phyloP scores from a whole-genome alignment of 2,329 filamentous ascomycete species.

The Talaromyces marneffei region DNA sequence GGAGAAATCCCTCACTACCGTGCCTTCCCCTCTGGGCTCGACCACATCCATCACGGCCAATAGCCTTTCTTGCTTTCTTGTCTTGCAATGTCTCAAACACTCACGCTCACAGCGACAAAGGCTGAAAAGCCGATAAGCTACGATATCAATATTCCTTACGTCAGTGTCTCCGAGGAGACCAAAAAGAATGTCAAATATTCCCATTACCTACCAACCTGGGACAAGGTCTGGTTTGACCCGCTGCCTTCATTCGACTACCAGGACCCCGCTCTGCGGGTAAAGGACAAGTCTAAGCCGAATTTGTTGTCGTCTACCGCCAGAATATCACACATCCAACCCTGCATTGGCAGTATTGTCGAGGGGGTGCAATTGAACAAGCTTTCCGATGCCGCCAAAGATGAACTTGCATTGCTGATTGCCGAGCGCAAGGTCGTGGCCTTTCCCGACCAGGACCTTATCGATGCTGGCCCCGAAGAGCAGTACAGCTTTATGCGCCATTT shows the following conservation, averaged over 20 bases:
- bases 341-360: slow-evolving; percentile 37
- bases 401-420: slow-evolving; percentile 60
- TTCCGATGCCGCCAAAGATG: slow-evolving; percentile 44
- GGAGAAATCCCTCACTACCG: slow-evolving; percentile 6
- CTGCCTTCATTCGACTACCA: slow-evolving; percentile 41
- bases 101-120: slow-evolving; percentile 14
- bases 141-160: slow-evolving; percentile 48
- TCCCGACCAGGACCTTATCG: slow-evolving; percentile 47
- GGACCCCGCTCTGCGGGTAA: slow-evolving; percentile 44
- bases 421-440: slow-evolving; percentile 55
- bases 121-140: slow-evolving; percentile 37
- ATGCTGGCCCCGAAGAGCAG: slow-evolving; percentile 39
- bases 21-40: slow-evolving; percentile 6
- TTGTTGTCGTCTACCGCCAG: slow-evolving; percentile 28
- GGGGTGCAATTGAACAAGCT: slow-evolving; percentile 46
- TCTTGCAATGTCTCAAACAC: slow-evolving; percentile 16
- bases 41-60: slow-evolving; percentile 7
- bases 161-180: slow-evolving; percentile 34
- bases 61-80: slow-evolving; percentile 1
- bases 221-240: slow-evolving; percentile 43
- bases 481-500: slow-evolving; percentile 43
- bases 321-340: slow-evolving; percentile 38
- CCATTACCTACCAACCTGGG: slow-evolving; percentile 45
- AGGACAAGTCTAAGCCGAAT: slow-evolving; percentile 35
- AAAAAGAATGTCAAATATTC: slow-evolving; percentile 38